Base-by-base conservation (phyloP, 164 flowering plant genomes). In the Tetracentron sinense region DNA sequence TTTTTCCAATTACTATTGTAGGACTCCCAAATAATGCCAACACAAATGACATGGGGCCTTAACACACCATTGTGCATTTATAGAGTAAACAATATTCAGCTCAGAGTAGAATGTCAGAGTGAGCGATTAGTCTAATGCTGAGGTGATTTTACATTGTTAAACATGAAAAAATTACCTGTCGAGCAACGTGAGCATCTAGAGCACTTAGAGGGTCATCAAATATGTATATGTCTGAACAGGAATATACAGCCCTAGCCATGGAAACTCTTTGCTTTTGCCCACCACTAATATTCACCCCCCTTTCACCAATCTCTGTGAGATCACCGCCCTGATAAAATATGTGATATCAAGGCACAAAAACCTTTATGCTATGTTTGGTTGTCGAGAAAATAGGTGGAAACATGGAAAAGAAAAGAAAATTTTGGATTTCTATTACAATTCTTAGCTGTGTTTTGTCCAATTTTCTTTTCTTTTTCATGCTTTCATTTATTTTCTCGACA, bases 181-280 rank as follows among this genome's bases (percentile, higher is more conserved):
- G 84, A 55, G 80, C 97, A 51, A 95, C 97, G 76, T 92, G 99
- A 64, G 99, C 94, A 87, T 95, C 99, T 23, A 95, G 76, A 53
- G 99, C 99, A 81, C 99, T 95, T 68, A 95, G 68, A 52, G 99
- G 99, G 71, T 95, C 99, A 85, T 95, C 97, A 82, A 95, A 95
- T 64, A 95, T 81, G 72, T 74, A 95, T 5, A 95, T 94, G 76
- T 95, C 97, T 26, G 97, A 88, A 75, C 83, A 78, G 35, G 97
- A 86, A 71, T 95, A 95, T 5, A 92, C 91, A 64, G 99, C 99
- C 74, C 99, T 82, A 54, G 99, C 99, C 96, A 95, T 83, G 48
- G 97, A 92, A 60, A 95, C 94, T 79, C 99, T 83, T 76, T 95
- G 99, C 80, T 92, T 95, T 67, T 95, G 99, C 25, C 99, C 99